phyloP scores from a whole-genome alignment of 192 early-diverging fungal genomes.

The Lobosporangium transversale region DNA sequence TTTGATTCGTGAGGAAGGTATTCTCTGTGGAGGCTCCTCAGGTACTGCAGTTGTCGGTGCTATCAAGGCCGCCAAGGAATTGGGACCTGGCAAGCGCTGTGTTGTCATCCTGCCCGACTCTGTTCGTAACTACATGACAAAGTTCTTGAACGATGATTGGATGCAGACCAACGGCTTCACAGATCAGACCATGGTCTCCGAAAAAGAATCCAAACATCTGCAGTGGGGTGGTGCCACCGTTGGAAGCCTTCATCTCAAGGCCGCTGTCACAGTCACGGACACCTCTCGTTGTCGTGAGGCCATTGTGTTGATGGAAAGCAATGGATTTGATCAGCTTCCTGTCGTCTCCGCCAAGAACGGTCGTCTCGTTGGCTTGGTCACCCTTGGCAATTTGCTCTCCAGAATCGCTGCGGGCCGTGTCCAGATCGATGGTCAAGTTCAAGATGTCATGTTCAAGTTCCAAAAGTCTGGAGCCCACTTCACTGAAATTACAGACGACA shows the following conservation, averaged over 20 bases:
- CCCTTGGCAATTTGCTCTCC: slow-evolving; percentile 87
- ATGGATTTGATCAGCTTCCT: slow-evolving; percentile 96
- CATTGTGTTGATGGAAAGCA: slow-evolving; percentile 86
- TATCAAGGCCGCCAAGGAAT: slow-evolving; percentile 81
- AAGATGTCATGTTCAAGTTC: slow-evolving; percentile 84
- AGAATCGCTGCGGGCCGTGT: slow-evolving; percentile 80
- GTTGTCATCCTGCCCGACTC: slow-evolving; percentile 98
- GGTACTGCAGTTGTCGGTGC: slow-evolving; percentile 92
- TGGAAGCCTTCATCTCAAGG: slow-evolving; percentile 79
- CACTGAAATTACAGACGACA: slow-evolving; percentile 87
- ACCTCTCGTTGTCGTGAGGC: slow-evolving; percentile 79
- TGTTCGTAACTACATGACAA: slow-evolving; percentile 99
- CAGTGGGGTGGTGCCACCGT: slow-evolving; percentile 88
- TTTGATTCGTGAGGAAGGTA: slow-evolving; percentile 96
- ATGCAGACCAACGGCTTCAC: slow-evolving; percentile 92
- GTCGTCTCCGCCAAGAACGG: slow-evolving; percentile 70
- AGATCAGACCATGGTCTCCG: slow-evolving; percentile 76
- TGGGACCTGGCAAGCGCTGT: slow-evolving; percentile 89
- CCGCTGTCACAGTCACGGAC: slow-evolving; percentile 89
- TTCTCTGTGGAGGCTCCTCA: slow-evolving; percentile 96
- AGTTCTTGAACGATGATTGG: slow-evolving; percentile 98
- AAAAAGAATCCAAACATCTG: slow-evolving; percentile 69
- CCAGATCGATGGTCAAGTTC: slow-evolving; percentile 69
- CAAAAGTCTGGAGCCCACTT: slow-evolving; percentile 75
- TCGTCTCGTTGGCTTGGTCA: slow-evolving; percentile 84